phyloP scores from a whole-genome alignment of 2,329 filamentous ascomycete genomes.

The Hypoxylon sp. region DNA sequence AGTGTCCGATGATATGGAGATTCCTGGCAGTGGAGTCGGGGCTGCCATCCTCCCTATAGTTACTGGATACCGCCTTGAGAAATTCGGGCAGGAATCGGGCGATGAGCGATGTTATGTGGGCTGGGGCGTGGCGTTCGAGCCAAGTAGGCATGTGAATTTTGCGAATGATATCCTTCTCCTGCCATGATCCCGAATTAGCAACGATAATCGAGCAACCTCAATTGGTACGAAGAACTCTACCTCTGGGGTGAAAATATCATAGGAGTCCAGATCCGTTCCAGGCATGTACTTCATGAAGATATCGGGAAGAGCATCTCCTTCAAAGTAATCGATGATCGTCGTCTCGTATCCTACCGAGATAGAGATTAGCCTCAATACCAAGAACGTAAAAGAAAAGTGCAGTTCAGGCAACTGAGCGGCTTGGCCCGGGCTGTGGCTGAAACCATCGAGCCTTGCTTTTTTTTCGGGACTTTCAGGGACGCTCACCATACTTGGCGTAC shows the following conservation, averaged over 20 bases:
- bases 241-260: constrained; percentile 13
- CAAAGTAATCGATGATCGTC: constrained; percentile 22
- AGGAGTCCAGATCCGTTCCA: constrained; percentile 21
- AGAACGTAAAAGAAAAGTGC: not conserved
- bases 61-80: not conserved
- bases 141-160: constrained; percentile 28
- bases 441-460: not conserved
- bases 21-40: not conserved
- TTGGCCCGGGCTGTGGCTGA: no score
- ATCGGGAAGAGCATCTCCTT: constrained; percentile 26
- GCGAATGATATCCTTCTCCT: constrained; percentile 29
- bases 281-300: constrained; percentile 25
- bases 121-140: constrained; percentile 15
- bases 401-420: no score
- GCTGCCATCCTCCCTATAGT: not conserved
- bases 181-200: not conserved
- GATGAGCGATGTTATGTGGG: constrained; percentile 20
- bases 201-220: not conserved
- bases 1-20: constrained; percentile 20
- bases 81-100: constrained; percentile 14
- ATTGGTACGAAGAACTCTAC: not conserved
- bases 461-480: no score
- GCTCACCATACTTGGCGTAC: constrained; percentile 16
- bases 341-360: constrained; percentile 17
- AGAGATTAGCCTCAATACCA: no score